Percentiles rank a stretch among this genome's conserved stretches.
These are phyloP conservation scores for Microdochium trichocladiopsis DNA, from an alignment of 2,329 filamentous ascomycete species.

Conservation along the genomic window DNA sequence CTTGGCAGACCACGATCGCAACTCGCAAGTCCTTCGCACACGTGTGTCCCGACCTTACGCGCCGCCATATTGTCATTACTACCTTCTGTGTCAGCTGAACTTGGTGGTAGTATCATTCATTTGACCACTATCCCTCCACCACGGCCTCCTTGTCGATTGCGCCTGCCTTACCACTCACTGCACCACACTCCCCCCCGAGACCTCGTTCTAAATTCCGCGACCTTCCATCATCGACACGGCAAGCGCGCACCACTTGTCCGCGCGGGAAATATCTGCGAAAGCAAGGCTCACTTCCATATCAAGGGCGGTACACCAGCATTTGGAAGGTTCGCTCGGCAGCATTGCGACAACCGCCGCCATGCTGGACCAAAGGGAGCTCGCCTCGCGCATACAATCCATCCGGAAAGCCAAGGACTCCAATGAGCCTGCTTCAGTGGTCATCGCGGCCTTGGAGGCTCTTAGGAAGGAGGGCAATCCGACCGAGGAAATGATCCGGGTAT, in stretches of 20 bases:
- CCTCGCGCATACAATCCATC: constrained; percentile 69
- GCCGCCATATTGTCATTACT: not conserved
- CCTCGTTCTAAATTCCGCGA: too few relatives aligned
- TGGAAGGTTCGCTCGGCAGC: too few relatives aligned
- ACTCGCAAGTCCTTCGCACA: not conserved
- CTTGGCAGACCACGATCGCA: not conserved
- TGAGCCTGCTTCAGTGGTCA: constrained; percentile 65
- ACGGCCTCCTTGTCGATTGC: not conserved
- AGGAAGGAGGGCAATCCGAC: constrained; percentile 76
- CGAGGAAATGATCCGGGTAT: constrained; percentile 79
- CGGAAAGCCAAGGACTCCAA: constrained; percentile 70
- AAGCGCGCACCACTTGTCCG: too few relatives aligned
- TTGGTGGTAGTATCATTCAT: constrained; percentile 4
- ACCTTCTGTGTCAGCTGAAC: not conserved
- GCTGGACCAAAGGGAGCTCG: constrained; percentile 76
- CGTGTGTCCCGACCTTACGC: not conserved
- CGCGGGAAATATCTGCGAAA: too few relatives aligned
- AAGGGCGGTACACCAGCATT: not conserved
- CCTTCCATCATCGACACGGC: too few relatives aligned
- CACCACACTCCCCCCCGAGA: too few relatives aligned
- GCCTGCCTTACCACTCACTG: not conserved
- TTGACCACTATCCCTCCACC: constrained; percentile 4
- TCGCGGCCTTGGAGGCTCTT: constrained; percentile 69
- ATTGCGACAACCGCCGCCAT: not conserved
- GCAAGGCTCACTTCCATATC: not conserved